Evolutionary conservation across 768 basidiomycete genomes (phyloP).

Genomic region (Mycena alexandri): DNA sequence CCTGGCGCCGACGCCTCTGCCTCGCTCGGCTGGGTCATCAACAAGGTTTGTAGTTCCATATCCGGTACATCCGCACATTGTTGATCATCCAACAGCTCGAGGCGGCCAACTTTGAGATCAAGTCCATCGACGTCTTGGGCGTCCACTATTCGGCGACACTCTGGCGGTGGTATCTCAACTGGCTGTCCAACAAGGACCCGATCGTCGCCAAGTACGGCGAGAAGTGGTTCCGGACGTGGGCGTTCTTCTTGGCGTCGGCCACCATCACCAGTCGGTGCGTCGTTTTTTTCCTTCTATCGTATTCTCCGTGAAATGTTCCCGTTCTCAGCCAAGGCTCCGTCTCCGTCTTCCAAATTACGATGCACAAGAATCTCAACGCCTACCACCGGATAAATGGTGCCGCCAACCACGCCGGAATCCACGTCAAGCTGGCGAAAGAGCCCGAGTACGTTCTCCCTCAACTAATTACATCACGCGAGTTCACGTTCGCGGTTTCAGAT

Average conservation of each 20-base stretch:
- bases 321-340: slow-evolving; percentile 81
- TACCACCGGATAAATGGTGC: slow-evolving; percentile 93
- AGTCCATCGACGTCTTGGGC: slow-evolving; percentile 95
- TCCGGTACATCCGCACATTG: too few relatives aligned
- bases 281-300: not conserved
- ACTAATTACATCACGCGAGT: not conserved
- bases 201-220: slow-evolving; percentile 92
- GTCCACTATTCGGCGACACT: slow-evolving; percentile 97
- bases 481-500: not conserved
- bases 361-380: slow-evolving; percentile 98
- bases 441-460: slow-evolving; percentile 57
- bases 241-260: slow-evolving; percentile 95
- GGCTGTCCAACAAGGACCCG: slow-evolving; percentile 93
- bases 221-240: slow-evolving; percentile 95
- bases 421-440: slow-evolving; percentile 67
- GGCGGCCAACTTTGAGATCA: slow-evolving; percentile 94
- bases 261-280: slow-evolving; percentile 82
- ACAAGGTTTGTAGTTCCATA: slow-evolving; percentile 49
- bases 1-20: slow-evolving; percentile 98
- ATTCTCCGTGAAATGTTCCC: not conserved
- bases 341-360: slow-evolving; percentile 96
- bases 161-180: slow-evolving; percentile 96
- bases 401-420: slow-evolving; percentile 83
- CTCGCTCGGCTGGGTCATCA: slow-evolving; percentile 96
- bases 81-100: slow-evolving; percentile 69